Conservation (phyloP, 495 filamentous ascomycete species). For the Penicillium argentinense region DNA sequence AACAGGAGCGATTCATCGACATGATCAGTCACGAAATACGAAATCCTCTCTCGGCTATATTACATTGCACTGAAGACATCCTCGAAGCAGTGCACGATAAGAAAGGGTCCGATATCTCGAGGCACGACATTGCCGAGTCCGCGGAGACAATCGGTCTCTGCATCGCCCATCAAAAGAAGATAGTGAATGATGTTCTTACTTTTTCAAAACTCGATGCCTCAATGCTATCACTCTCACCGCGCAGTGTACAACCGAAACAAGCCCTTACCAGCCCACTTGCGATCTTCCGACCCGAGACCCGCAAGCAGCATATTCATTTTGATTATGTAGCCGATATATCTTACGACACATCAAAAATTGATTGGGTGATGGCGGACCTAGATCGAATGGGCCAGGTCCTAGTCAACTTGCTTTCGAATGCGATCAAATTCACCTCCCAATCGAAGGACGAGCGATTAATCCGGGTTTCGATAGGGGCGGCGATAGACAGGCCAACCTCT, state of each 20-base stretch:
- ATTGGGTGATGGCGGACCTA: slow-evolving; percentile 72
- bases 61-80: slow-evolving; percentile 83
- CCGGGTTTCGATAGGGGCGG: slow-evolving; percentile 68
- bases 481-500: slow-evolving; percentile 49
- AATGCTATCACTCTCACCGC: slow-evolving; percentile 66
- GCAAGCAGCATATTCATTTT: slow-evolving; percentile 65
- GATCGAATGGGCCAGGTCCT: slow-evolving; percentile 71
- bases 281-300: slow-evolving; percentile 72
- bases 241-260: slow-evolving; percentile 62
- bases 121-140: slow-evolving; percentile 56
- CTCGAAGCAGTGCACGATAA: slow-evolving; percentile 19
- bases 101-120: slow-evolving; percentile 2
- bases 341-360: slow-evolving; percentile 51
- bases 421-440: slow-evolving; percentile 72
- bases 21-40: slow-evolving; percentile 88
- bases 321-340: slow-evolving; percentile 59
- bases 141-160: slow-evolving; percentile 76
- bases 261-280: slow-evolving; percentile 67
- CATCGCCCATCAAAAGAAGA: slow-evolving; percentile 74
- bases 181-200: slow-evolving; percentile 77
- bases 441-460: slow-evolving; percentile 57
- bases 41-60: slow-evolving; percentile 77
- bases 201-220: slow-evolving; percentile 82
- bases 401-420: slow-evolving; percentile 74
- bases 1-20: slow-evolving; percentile 84